Evolutionary conservation across 805 yeast species (phyloP).

Genomic region (Cephaloascus albidus): DNA sequence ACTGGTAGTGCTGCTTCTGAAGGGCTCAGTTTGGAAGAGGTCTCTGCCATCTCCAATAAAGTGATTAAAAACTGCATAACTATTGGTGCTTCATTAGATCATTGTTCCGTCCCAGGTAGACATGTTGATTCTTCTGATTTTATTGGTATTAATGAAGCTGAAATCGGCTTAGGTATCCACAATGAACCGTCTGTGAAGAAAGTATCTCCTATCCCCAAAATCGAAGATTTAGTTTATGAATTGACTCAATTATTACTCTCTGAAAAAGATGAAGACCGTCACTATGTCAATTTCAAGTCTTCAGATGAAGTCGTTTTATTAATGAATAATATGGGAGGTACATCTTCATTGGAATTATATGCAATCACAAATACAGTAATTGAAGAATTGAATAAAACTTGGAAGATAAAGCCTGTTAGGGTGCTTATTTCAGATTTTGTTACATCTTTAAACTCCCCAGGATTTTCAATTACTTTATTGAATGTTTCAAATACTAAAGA

Average conservation of each 20-base stretch:
- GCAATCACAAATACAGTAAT: slow-evolving; percentile 60
- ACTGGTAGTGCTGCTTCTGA: slow-evolving; percentile 64
- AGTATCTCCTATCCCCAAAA: slow-evolving; percentile 58
- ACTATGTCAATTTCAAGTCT: slow-evolving; percentile 60
- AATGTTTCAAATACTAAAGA: slow-evolving; percentile 50
- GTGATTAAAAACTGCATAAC: slow-evolving; percentile 68
- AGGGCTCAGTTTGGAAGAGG: slow-evolving; percentile 34
- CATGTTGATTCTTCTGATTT: slow-evolving; percentile 28
- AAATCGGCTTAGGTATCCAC: slow-evolving; percentile 93
- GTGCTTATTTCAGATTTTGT: slow-evolving; percentile 71
- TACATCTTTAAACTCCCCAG: slow-evolving; percentile 88
- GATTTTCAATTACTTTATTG: slow-evolving; percentile 77
- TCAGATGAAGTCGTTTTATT: slow-evolving; percentile 63
- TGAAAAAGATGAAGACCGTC: slow-evolving; percentile 62
- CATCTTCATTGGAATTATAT: slow-evolving; percentile 69
- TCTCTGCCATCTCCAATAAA: slow-evolving; percentile 48
- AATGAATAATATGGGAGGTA: slow-evolving; percentile 85
- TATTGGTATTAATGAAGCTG: slow-evolving; percentile 58
- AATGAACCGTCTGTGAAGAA: slow-evolving; percentile 81
- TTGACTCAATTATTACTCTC: slow-evolving; percentile 39
- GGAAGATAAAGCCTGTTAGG: slow-evolving; percentile 55
- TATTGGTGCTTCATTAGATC: slow-evolving; percentile 82
- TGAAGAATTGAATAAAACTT: slow-evolving; percentile 39
- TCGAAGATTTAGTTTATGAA: slow-evolving; percentile 26
- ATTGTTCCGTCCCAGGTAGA: slow-evolving; percentile 85